Base-by-base conservation (phyloP, 768 basidiomycete genomes). In the Ephemerocybe angulata region DNA sequence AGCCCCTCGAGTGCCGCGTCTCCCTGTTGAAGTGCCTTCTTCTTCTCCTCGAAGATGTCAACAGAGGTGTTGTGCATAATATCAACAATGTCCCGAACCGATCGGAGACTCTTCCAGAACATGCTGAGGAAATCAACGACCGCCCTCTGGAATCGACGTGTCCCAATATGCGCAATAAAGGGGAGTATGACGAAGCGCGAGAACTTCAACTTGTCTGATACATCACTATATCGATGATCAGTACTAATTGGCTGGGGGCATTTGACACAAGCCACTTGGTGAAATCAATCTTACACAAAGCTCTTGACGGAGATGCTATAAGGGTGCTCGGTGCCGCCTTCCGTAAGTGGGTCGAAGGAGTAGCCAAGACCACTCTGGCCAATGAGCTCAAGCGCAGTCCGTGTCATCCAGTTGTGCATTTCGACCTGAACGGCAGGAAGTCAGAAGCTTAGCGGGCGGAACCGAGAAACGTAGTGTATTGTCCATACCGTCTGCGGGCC, bases 371-470 rank as follows among this genome's bases (percentile, higher is more conserved):
- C 77, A 28, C 72, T 74, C 63, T 77, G 76, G 6, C 76, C 77
- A 37, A 82, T 72, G 42, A 79, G 65, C 50, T 81, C 78, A n/a
- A 80, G 67, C 11, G 79, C 75, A 15, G 73, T 70, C 13, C 78
- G 70, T 15, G 72, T 58, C 63, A 71, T 67, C 73, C 73, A 75
- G 6, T 62, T 53, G n/a, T n/a, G n/a, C n/a, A n/a, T n/a, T n/a
- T n/a, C n/a, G n/a, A n/a, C n/a, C n/a, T n/a, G n/a, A n/a, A n/a
- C n/a, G n/a, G n/a, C n/a, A n/a, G n/a, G n/a, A n/a, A n/a, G n/a
- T n/a, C n/a, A n/a, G n/a, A n/a, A n/a, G n/a, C n/a, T n/a, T n/a
- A n/a, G n/a, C n/a, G n/a, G n/a, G n/a, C n/a, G n/a, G n/a, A n/a
- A n/a, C n/a, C n/a, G n/a, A n/a, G n/a, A n/a, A n/a, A n/a, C n/a